Base-by-base conservation (phyloP, 2,329 filamentous ascomycete genomes). In the Xylariales sp. region DNA sequence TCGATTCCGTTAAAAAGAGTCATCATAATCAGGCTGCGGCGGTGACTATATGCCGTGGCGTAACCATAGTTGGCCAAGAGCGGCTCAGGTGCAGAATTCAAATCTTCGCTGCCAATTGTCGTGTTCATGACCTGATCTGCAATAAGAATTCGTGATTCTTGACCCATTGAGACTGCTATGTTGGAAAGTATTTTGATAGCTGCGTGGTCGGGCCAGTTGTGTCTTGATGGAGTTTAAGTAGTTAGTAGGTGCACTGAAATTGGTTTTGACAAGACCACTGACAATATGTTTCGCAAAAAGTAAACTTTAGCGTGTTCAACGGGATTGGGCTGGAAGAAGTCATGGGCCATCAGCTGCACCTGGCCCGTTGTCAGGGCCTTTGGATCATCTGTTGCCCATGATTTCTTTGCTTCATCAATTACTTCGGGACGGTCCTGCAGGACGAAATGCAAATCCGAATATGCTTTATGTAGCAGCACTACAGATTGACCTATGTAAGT, bases 91-190 rank as follows among this genome's bases (percentile, higher is more conserved):
- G 55, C 55, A 5, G 47, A 29, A 1, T 32, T 29, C 7, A 56
- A 37, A 28, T 53, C 47, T 2, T 43, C 29, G 32, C 37, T 44
- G 5, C 54, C 54, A 5, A 50, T 35, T 10, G 53, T 55, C 13
- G 53, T 56, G 42, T 58, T 57, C 54, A 57, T 60, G 7, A 60
- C 55, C 33, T 55, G 54, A n/a, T 58, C 55, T 35, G 48, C 32
- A n/a, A 47, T 40, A 40, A 55, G 40, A 29, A 50, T 24, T 13
- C 46, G 41, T 4, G 51, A 48, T 13, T 48, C 36, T 13, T 23
- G 24, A 20, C 35, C 32, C 42, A 45, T 45, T n/a, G 34, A 14
- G 6, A 27, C 14, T 18, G 17, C n/a, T 12, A 43, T 40, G 11
- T 13, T 25, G 10, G 35, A 35, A 12, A 52, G 40, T 20, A 53